Conservation (phyloP, 495 filamentous ascomycete species). For the Podospora pseudoanserina region DNA sequence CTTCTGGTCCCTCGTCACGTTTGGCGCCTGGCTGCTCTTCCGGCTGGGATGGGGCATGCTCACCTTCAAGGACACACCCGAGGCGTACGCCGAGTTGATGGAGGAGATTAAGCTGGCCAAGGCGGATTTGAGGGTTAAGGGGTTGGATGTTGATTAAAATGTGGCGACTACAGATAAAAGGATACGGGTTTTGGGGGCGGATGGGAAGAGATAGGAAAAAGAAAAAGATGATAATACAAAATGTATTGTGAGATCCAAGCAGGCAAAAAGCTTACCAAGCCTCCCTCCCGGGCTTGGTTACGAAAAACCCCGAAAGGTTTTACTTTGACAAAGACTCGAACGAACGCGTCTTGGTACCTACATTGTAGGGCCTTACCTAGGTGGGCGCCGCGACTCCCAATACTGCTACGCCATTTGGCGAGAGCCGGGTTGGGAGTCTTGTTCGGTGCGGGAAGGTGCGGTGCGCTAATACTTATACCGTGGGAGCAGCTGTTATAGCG, state of each 20-base stretch:
- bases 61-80: slow-evolving; percentile 94
- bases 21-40: slow-evolving; percentile 90
- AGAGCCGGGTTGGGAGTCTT: too few relatives aligned
- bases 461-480: neutral
- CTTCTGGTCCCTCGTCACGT: slow-evolving; percentile 85
- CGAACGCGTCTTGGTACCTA: neutral
- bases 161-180: too few relatives aligned
- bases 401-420: neutral
- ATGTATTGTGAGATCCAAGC: too few relatives aligned
- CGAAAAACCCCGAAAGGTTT: neutral
- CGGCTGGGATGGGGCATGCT: slow-evolving; percentile 87
- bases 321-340: neutral
- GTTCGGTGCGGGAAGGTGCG: neutral
- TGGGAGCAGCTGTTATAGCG: neutral
- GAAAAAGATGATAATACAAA: too few relatives aligned
- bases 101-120: slow-evolving; percentile 70
- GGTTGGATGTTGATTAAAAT: slow-evolving; percentile 65
- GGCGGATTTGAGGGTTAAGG: slow-evolving; percentile 61
- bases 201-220: too few relatives aligned
- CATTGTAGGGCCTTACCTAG: neutral
- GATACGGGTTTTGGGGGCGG: too few relatives aligned
- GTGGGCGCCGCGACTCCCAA: neutral
- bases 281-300: neutral
- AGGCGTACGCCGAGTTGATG: slow-evolving; percentile 86
- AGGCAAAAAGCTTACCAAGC: neutral